A percentile compares a stretch with the other conserved stretches of the same genome.
Evolutionary conservation across 1,284 basidiomycete species (phyloP).

Genomic region (Trametes hirsuta): DNA sequence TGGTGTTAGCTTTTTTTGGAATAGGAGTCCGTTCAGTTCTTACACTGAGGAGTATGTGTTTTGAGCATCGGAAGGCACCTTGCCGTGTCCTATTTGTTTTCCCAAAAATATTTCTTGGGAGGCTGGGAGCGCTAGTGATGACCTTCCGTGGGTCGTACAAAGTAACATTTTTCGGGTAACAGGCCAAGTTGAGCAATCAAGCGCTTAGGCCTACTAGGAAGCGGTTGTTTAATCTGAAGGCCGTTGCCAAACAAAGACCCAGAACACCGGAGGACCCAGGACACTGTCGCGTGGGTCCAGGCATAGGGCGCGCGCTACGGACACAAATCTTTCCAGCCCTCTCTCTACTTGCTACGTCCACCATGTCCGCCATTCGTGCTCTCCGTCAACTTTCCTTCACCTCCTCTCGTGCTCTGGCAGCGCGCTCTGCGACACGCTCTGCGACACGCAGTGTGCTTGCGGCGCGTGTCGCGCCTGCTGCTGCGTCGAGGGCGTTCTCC

Average conservation of each 20-base stretch:
- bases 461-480: constrained; percentile 29
- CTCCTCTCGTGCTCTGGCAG: constrained; percentile 38
- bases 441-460: constrained; percentile 30
- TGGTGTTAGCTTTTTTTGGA: background rate
- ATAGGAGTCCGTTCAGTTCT: too few relatives aligned
- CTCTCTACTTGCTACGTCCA: constrained; percentile 16
- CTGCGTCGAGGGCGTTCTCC: constrained; percentile 56
- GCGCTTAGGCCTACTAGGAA: background rate
- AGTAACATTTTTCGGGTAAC: too few relatives aligned
- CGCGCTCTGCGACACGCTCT: constrained; percentile 34
- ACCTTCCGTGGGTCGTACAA: too few relatives aligned
- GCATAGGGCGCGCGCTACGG: constrained; percentile 1
- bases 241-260: constrained; percentile 33
- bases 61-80: background rate
- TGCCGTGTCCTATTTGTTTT: too few relatives aligned
- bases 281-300: background rate
- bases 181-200: background rate
- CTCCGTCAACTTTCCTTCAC: constrained; percentile 39
- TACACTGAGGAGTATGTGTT: background rate
- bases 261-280: constrained; percentile 13
- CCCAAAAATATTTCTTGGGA: too few relatives aligned
- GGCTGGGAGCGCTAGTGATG: too few relatives aligned
- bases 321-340: constrained; percentile 18
- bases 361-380: constrained; percentile 42
- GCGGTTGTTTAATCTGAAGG: constrained; percentile 32